Base-by-base conservation (phyloP, 345 rosid genomes). In the Triadica sebifera region DNA sequence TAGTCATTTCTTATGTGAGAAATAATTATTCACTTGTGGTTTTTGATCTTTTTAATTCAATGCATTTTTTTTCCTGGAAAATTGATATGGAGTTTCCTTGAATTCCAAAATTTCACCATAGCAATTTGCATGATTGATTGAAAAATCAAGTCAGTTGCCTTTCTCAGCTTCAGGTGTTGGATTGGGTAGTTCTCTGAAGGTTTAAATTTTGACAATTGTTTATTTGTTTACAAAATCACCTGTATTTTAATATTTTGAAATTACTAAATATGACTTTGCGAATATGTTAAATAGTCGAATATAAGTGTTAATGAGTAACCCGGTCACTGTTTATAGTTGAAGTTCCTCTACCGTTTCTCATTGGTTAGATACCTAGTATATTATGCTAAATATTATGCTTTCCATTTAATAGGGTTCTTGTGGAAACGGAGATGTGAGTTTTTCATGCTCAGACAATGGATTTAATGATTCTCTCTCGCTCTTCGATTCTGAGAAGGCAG, bases 401-500 rank as follows among this genome's bases (percentile, higher is more conserved):
- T 19, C 68, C 68, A 50, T 66, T 61, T 77, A 41, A 72, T 81
- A 85, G 89, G 89, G 75, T 75, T 47, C 87, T 13, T 81, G 57
- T 68, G 93, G 74, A 70, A 68, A 87, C 71, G 93, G 91, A 69
- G 92, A 88, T 76, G 84, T 81, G 19, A 81, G 70, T 74, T 39
- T 74, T 69, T 82, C 85, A 19, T 70, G 78, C 71, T 69, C 75
- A 63, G 92, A 85, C 45, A 93, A 89, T 65, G 85, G 92, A 74
- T 75, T 74, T 74, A 34, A 34, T 37, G 89, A 84, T 76, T 67
- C 89, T 38, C 81, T 85, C 65, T 74, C 90, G 66, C 51, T 85
- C n/a, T 57, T 85, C 68, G 93, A 83, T 67, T 86, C 97, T 3
- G 98, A 95, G 89, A 93, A 93, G 77, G 96, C 96, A 69, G 93